phyloP scores from a whole-genome alignment of 2,329 filamentous ascomycete species.

The Fusarium caatingaense region DNA sequence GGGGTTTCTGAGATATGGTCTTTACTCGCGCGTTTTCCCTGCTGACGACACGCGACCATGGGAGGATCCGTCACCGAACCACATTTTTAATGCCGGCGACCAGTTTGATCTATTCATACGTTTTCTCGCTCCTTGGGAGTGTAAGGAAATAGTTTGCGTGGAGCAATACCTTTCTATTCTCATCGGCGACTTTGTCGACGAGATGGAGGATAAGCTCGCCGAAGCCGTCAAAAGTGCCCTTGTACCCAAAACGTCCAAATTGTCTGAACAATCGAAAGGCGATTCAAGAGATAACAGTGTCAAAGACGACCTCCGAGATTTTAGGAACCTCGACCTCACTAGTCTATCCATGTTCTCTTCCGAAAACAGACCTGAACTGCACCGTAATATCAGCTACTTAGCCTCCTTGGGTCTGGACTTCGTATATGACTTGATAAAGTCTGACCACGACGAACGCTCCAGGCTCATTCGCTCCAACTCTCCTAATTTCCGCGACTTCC shows the following conservation, averaged over 20 bases:
- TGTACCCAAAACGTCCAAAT: no score
- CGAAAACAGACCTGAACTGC: no score
- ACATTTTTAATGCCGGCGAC: not conserved
- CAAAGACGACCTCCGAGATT: accelerated
- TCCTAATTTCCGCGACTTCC: not conserved
- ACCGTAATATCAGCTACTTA: not conserved
- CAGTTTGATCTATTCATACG: not conserved
- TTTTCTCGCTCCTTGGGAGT: no score
- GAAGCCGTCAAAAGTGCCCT: not conserved
- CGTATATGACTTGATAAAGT: not conserved
- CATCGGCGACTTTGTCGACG: not conserved
- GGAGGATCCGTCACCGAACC: not conserved
- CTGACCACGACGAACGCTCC: not conserved
- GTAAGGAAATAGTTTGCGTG: not conserved
- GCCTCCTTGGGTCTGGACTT: not conserved
- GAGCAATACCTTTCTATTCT: not conserved
- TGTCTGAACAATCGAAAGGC: no score
- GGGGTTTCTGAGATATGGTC: not conserved
- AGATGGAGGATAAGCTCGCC: not conserved
- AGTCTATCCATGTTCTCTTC: not conserved
- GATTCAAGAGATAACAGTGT: accelerated
- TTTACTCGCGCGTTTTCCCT: not conserved
- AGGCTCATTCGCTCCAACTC: not conserved
- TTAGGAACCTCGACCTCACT: not conserved
- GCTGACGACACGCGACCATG: not conserved